These are phyloP conservation scores for Vicia faba DNA, from an alignment of 306 rosid genomes.

Conservation along the genomic window DNA sequence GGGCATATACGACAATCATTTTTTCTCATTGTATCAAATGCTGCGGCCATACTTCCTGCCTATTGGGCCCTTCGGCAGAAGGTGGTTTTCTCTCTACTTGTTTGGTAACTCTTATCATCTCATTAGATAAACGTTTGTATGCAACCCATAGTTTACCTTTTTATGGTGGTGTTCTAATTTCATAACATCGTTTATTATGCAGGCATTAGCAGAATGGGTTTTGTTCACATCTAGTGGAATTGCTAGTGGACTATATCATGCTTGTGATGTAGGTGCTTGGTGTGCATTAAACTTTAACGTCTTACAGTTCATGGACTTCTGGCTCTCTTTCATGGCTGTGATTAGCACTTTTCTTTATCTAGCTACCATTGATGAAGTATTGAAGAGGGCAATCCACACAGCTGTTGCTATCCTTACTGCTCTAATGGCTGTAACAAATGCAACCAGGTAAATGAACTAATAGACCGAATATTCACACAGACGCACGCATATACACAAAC, in stretches of 20 bases:
- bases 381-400: slow-evolving; percentile 84
- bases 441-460: slow-evolving; percentile 65
- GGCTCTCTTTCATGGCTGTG: slow-evolving; percentile 99
- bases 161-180: not conserved
- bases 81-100: slow-evolving; percentile 48
- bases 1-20: slow-evolving; percentile 84
- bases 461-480: not conserved
- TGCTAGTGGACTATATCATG: slow-evolving; percentile 87
- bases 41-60: slow-evolving; percentile 89
- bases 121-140: not conserved
- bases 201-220: slow-evolving; percentile 96
- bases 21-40: slow-evolving; percentile 82
- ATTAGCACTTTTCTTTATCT: slow-evolving; percentile 87
- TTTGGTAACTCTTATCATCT: slow-evolving; percentile 10
- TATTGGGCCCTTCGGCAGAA: slow-evolving; percentile 87
- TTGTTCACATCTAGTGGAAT: slow-evolving; percentile 85
- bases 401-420: slow-evolving; percentile 87
- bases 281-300: slow-evolving; percentile 69
- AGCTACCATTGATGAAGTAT: slow-evolving; percentile 68
- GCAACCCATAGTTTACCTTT: no score
- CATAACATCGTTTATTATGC: slow-evolving; percentile 41
- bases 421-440: slow-evolving; percentile 82
- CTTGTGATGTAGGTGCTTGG: slow-evolving; percentile 98
- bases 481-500: not conserved
- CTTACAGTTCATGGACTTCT: slow-evolving; percentile 96